These are phyloP conservation scores for Ramaria rubella DNA, from an alignment of 768 basidiomycete species.

Conservation along the genomic window DNA sequence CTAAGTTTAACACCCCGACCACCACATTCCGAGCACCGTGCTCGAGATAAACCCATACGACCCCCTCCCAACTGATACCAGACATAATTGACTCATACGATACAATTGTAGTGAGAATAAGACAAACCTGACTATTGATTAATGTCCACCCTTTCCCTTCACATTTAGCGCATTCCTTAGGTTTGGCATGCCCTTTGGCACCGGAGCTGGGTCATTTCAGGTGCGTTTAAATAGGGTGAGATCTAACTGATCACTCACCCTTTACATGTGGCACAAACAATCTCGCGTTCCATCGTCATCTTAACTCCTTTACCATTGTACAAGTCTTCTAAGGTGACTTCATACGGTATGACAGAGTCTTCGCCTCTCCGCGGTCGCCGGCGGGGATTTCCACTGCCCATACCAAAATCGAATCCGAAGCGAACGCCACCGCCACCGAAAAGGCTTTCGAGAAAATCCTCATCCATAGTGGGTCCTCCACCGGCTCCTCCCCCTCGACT, in stretches of 20 bases:
- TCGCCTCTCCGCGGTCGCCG: slow-evolving; percentile 53
- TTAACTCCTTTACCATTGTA: slow-evolving; percentile 88
- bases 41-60: slow-evolving; percentile 44
- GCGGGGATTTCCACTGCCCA: slow-evolving; percentile 24
- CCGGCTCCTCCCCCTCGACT: slow-evolving; percentile 38
- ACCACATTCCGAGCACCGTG: slow-evolving; percentile 60
- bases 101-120: not conserved
- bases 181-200: slow-evolving; percentile 75
- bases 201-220: slow-evolving; percentile 53
- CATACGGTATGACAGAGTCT: slow-evolving; percentile 70
- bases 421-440: slow-evolving; percentile 53
- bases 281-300: slow-evolving; percentile 83
- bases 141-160: slow-evolving; percentile 77
- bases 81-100: not conserved
- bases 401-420: slow-evolving; percentile 60
- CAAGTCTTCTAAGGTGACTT: slow-evolving; percentile 86
- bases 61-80: slow-evolving; percentile 30
- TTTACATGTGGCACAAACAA: slow-evolving; percentile 71
- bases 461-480: slow-evolving; percentile 43
- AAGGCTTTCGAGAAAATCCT: slow-evolving; percentile 71
- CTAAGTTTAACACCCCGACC: slow-evolving; percentile 65
- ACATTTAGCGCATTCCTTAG: slow-evolving; percentile 73
- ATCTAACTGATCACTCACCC: slow-evolving; percentile 44
- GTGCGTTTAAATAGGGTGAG: not conserved
- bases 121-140: slow-evolving; percentile 40